Evolutionary conservation across 306 rosid genomes (phyloP).

Genomic region (Ceratonia siliqua): DNA sequence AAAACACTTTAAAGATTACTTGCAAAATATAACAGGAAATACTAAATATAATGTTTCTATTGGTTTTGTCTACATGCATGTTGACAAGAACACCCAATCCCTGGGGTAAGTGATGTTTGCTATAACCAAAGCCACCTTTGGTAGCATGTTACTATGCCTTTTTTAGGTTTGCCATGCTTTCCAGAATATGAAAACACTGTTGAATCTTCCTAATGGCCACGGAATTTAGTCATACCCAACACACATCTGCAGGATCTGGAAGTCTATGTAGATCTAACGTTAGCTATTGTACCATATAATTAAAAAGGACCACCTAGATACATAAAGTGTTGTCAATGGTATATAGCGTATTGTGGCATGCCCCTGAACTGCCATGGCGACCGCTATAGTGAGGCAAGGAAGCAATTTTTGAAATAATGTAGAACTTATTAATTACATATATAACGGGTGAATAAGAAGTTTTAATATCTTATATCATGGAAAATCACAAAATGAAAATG

Average conservation of each 20-base stretch:
- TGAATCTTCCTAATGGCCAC: not conserved
- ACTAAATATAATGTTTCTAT: not conserved
- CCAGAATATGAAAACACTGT: not conserved
- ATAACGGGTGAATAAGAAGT: too few relatives aligned
- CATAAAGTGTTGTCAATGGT: too few relatives aligned
- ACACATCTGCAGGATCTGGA: not conserved
- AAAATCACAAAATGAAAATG: too few relatives aligned
- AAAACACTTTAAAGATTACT: not conserved
- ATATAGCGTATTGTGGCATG: too few relatives aligned
- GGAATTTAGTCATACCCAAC: not conserved
- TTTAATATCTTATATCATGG: too few relatives aligned
- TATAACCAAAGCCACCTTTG: not conserved
- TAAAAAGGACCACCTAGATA: constrained; percentile 5
- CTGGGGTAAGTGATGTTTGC: not conserved
- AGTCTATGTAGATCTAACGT: not conserved
- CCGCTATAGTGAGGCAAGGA: too few relatives aligned
- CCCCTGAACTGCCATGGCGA: too few relatives aligned
- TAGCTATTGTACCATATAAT: not conserved
- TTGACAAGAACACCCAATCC: not conserved
- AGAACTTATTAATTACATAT: too few relatives aligned
- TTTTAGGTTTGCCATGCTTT: not conserved
- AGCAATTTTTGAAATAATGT: too few relatives aligned
- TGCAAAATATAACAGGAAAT: not conserved
- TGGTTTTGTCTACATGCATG: not conserved
- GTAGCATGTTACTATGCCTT: not conserved